Percentiles rank a stretch among this genome's conserved stretches.
Conservation (phyloP, 805 yeast genomes). For the Teunomyces barrocoloradensis region DNA sequence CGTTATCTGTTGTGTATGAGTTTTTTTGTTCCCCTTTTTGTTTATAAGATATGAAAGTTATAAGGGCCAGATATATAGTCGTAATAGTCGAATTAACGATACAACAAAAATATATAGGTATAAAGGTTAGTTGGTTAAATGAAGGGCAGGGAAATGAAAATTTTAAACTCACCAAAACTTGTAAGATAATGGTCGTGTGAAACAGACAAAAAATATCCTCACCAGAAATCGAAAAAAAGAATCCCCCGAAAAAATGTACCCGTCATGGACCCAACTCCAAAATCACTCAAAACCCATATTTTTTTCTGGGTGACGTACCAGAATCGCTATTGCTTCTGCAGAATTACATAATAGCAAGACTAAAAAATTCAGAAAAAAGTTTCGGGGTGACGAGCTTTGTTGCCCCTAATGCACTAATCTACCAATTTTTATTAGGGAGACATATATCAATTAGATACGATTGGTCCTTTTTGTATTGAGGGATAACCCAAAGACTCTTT, state of each 20-base stretch:
- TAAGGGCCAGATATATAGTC: background rate
- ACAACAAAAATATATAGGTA: slow-evolving; percentile 3
- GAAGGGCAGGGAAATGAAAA: background rate
- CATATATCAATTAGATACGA: too few relatives aligned
- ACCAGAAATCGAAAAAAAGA: too few relatives aligned
- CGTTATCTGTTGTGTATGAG: background rate
- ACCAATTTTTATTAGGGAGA: too few relatives aligned
- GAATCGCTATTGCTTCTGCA: background rate
- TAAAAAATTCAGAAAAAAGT: background rate
- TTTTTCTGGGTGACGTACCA: background rate
- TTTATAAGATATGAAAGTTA: background rate
- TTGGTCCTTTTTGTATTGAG: background rate
- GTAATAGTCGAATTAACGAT: slow-evolving; percentile 3
- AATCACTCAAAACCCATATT: background rate
- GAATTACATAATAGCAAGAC: background rate
- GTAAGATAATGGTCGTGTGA: background rate
- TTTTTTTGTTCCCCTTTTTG: background rate
- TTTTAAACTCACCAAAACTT: background rate
- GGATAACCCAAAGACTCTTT: background rate
- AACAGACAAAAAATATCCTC: background rate
- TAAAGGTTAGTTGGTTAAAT: background rate
- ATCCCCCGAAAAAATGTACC: too few relatives aligned
- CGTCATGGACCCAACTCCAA: too few relatives aligned
- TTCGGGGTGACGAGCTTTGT: background rate
- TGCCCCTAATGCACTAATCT: too few relatives aligned